Conservation (phyloP, 2,329 filamentous ascomycete species). For the Sphaerulina vaccinii region DNA sequence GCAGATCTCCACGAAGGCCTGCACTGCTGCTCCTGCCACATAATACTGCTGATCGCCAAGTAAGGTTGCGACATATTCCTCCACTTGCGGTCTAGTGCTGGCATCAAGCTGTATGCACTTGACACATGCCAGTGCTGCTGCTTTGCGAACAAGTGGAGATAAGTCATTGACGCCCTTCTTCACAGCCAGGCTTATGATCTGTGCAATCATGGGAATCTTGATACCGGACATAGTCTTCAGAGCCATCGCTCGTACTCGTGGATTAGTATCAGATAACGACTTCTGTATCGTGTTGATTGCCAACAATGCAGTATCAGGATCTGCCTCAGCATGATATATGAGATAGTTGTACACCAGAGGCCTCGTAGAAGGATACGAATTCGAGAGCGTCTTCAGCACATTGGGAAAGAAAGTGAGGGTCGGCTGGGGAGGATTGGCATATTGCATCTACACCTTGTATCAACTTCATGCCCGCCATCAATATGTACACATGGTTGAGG, state of each 20-base stretch:
- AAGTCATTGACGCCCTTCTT: slow-evolving; percentile 92
- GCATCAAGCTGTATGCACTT: slow-evolving; percentile 94
- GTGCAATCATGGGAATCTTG: slow-evolving; percentile 93
- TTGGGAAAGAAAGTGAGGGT: slow-evolving; percentile 95
- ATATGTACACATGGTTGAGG: neutral
- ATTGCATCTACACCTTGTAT: slow-evolving; percentile 73
- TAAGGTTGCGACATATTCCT: slow-evolving; percentile 75
- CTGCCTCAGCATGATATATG: slow-evolving; percentile 91
- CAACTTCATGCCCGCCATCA: slow-evolving; percentile 15
- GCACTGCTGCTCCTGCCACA: slow-evolving; percentile 90
- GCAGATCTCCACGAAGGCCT: slow-evolving; percentile 84
- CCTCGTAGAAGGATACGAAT: slow-evolving; percentile 89
- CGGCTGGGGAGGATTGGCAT: slow-evolving; percentile 80
- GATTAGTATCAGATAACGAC: slow-evolving; percentile 87
- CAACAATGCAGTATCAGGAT: slow-evolving; percentile 89
- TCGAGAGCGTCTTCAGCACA: slow-evolving; percentile 96
- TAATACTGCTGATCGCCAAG: slow-evolving; percentile 92
- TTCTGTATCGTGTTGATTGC: slow-evolving; percentile 99
- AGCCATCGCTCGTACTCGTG: slow-evolving; percentile 85
- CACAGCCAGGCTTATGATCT: slow-evolving; percentile 94
- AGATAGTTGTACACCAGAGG: slow-evolving; percentile 99
- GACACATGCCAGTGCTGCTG: slow-evolving; percentile 87
- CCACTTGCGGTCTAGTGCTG: slow-evolving; percentile 75
- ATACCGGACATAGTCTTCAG: slow-evolving; percentile 97
- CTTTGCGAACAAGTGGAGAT: slow-evolving; percentile 89